phyloP scores from a whole-genome alignment of 116 monocot species.

The Thalassia testudinum region DNA sequence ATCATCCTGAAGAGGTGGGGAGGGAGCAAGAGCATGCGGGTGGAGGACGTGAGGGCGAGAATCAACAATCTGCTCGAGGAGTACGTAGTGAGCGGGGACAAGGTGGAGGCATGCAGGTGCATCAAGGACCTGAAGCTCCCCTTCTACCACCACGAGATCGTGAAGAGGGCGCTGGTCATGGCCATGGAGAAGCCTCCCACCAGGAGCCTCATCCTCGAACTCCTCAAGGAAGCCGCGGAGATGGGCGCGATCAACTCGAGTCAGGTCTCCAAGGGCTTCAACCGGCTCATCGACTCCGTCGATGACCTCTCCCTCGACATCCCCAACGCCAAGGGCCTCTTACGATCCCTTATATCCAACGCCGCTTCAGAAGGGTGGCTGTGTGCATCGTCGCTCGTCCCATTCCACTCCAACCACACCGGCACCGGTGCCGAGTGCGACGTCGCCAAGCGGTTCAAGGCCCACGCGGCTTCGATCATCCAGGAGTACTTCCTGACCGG shows the following conservation, averaged over 20 bases:
- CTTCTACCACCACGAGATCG: slow-evolving; percentile 73
- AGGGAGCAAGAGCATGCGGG: slow-evolving; percentile 41
- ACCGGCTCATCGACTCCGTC: slow-evolving; percentile 38
- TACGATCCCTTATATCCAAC: slow-evolving; percentile 36
- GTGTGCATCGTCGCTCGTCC: slow-evolving; percentile 34
- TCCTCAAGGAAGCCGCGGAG: slow-evolving; percentile 31
- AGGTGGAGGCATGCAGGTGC: slow-evolving; percentile 44
- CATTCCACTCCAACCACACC: slow-evolving; percentile 11
- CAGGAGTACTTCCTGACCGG: slow-evolving; percentile 65
- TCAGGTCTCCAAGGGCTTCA: slow-evolving; percentile 61
- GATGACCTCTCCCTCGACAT: slow-evolving; percentile 58
- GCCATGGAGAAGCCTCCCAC: slow-evolving; percentile 42
- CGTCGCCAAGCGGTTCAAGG: slow-evolving; percentile 21
- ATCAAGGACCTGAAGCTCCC: slow-evolving; percentile 46
- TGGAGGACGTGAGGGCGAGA: slow-evolving; percentile 42
- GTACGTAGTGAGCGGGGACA: slow-evolving; percentile 42
- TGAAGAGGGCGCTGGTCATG: slow-evolving; percentile 39
- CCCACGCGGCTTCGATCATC: slow-evolving; percentile 23
- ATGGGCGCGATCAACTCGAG: slow-evolving; percentile 51
- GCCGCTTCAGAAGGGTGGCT: slow-evolving; percentile 76
- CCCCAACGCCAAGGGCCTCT: slow-evolving; percentile 30
- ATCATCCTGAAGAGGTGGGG: slow-evolving; percentile 46
- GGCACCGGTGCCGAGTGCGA: slow-evolving; percentile 8
- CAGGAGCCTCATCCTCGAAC: slow-evolving; percentile 21
- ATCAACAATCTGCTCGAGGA: slow-evolving; percentile 37